Percentiles rank a stretch among this genome's conserved stretches.
These are phyloP conservation scores for Teunomyces gatunensis DNA, from an alignment of 805 yeast species.

Conservation along the genomic window DNA sequence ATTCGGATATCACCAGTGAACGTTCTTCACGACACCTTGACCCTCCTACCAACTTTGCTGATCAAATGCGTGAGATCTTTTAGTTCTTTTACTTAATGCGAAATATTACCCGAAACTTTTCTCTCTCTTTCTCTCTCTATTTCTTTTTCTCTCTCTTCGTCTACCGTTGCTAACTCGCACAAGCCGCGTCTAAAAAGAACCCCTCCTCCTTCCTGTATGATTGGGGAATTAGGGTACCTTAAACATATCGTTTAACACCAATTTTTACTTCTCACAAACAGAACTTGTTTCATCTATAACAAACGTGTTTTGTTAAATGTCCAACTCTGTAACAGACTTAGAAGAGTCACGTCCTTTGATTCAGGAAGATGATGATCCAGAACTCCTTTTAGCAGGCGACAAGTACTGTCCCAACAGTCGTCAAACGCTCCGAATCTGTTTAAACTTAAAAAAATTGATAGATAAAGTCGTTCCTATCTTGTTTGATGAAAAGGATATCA, in stretches of 20 bases:
- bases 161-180: not conserved
- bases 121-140: not conserved
- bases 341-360: constrained; percentile 3
- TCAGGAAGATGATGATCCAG: constrained; percentile 5
- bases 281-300: not conserved
- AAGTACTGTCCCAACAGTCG: constrained; percentile 55
- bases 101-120: not conserved
- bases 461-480: constrained; percentile 70
- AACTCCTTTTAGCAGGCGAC: constrained; percentile 10
- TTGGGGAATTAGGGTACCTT: not conserved
- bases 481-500: constrained; percentile 49
- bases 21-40: not conserved
- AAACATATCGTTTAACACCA: not conserved
- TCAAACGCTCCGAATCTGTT: constrained; percentile 65
- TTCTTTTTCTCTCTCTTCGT: not conserved
- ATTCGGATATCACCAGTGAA: not conserved
- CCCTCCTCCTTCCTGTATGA: not conserved
- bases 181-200: not conserved
- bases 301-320: not conserved
- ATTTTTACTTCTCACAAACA: not conserved
- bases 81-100: not conserved
- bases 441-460: constrained; percentile 69
- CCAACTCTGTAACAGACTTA: constrained; percentile 3
- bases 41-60: not conserved
- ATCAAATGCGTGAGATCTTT: not conserved